A percentile compares a stretch with the other conserved stretches of the same genome.
Conservation (phyloP, 768 basidiomycete species). For the Galerina marginata region DNA sequence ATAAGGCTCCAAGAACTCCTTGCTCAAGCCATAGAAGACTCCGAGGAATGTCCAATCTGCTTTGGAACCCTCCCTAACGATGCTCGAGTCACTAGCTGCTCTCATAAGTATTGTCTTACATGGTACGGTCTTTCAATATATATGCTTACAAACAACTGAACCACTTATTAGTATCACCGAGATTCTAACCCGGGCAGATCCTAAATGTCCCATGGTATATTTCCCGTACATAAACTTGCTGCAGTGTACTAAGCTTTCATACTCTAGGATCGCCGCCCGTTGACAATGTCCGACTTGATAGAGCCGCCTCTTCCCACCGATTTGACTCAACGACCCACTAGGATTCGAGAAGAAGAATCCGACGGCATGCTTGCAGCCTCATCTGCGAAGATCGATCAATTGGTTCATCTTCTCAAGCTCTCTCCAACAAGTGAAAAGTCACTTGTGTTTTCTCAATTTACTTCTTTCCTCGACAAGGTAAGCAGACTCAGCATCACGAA, state of each 20-base stretch:
- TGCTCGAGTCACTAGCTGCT: slow-evolving; percentile 75
- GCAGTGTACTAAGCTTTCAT: slow-evolving; percentile 12
- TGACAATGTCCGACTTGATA: slow-evolving; percentile 60
- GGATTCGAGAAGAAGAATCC: slow-evolving; percentile 44
- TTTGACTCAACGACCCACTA: slow-evolving; percentile 63
- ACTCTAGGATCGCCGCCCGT: slow-evolving; percentile 69
- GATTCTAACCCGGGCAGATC: slow-evolving; percentile 63
- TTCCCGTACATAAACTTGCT: neutral
- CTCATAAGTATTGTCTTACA: slow-evolving; percentile 72
- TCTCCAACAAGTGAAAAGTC: slow-evolving; percentile 77
- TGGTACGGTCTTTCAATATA: slow-evolving; percentile 50
- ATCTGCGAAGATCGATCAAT: slow-evolving; percentile 87
- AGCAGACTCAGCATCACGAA: neutral
- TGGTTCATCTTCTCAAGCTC: slow-evolving; percentile 72
- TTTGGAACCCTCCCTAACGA: slow-evolving; percentile 59
- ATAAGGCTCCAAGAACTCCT: slow-evolving; percentile 61
- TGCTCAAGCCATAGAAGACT: slow-evolving; percentile 75
- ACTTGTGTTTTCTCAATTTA: slow-evolving; percentile 91
- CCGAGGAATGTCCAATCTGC: slow-evolving; percentile 84
- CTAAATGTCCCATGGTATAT: slow-evolving; percentile 82
- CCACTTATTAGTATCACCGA: slow-evolving; percentile 61
- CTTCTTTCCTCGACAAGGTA: slow-evolving; percentile 83
- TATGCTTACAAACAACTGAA: neutral
- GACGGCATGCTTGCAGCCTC: slow-evolving; percentile 53
- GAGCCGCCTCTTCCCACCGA: slow-evolving; percentile 70